Base-by-base conservation (phyloP, 1,284 basidiomycete genomes). In the Sporisorium scitamineum region DNA sequence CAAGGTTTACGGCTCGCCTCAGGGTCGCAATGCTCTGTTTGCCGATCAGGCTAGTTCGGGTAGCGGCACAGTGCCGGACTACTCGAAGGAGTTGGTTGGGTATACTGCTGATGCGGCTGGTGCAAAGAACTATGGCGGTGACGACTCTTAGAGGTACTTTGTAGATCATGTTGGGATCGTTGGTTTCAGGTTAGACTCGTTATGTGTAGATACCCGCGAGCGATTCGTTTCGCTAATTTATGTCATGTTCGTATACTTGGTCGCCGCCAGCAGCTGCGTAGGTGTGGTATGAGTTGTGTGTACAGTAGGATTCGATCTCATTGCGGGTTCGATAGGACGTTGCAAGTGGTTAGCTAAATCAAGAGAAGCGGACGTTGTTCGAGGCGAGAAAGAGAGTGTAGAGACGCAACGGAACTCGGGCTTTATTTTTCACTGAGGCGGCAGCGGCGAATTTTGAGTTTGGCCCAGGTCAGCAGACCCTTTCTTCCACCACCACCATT, bases 21-120 rank as follows among this genome's bases (percentile, higher is more conserved):
- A 70, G 42, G 84, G 84, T 2, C 65, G 81, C 18, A 71, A 79
- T 22, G 82, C 82, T 6, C 68, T 85, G n/a, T 85, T 85, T 54
- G 53, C 42, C 18, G 55, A 62, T 13, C 62, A 64, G 42, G 57
- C 22, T 14, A 55, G 20, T 16, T 54, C 55, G 11, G 61, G 66
- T 2, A 47, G 55, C 18, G 67, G 71, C 3, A 50, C 4, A 0
- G 37, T 62, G 5, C 59, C 66, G 1, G 66, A 75, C 34, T 48
- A 32, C 18, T 54, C 54, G 2, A 9, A 41, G 13, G 56, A 70
- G 56, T 48, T 75, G 10, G 37, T 29, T 10, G 71, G 71, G 2
- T 75, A 66, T 32, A 75, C 61, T 6, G 70, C 70, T 2, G 45
- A 54, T 32, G 53, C 55, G 7, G 54, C 50, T 6, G 69, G 69